These are phyloP conservation scores for Rhizophora mangle DNA, from an alignment of 345 rosid genomes.

Conservation along the genomic window DNA sequence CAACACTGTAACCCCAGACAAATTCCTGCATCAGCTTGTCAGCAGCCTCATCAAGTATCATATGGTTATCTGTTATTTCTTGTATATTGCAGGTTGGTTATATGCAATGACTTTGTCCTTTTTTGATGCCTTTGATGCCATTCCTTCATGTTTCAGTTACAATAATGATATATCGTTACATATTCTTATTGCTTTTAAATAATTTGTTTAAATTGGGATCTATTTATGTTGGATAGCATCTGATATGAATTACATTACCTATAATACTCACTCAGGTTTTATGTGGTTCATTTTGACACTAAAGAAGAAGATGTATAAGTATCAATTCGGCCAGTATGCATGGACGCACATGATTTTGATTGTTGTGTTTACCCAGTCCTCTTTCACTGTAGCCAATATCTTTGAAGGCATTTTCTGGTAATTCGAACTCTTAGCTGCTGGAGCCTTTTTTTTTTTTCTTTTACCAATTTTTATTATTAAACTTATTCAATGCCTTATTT, in stretches of 20 bases:
- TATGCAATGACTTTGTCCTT: background rate
- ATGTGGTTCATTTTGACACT: constrained; percentile 96
- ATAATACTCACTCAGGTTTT: constrained; percentile 52
- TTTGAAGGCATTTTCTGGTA: constrained; percentile 99
- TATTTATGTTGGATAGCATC: background rate
- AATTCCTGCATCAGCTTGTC: constrained; percentile 71
- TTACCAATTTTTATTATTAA: background rate
- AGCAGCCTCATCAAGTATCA: constrained; percentile 83
- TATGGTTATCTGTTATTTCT: constrained; percentile 79
- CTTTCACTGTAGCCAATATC: constrained; percentile 94
- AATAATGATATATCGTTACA: background rate
- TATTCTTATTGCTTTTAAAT: background rate
- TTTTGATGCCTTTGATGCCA: no score
- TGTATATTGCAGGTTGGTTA: constrained; percentile 78
- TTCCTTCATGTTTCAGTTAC: no score
- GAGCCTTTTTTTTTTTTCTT: background rate
- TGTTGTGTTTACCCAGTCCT: constrained; percentile 86
- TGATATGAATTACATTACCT: background rate
- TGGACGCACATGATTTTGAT: constrained; percentile 98
- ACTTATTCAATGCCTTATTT: background rate
- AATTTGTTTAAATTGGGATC: background rate
- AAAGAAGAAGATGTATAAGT: constrained; percentile 97
- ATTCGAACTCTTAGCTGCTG: background rate
- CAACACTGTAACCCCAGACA: constrained; percentile 80
- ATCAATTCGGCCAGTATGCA: constrained; percentile 97